These are phyloP conservation scores for Paecilomyces sp. DNA, from an alignment of 2,329 filamentous ascomycete species.

Conservation along the genomic window DNA sequence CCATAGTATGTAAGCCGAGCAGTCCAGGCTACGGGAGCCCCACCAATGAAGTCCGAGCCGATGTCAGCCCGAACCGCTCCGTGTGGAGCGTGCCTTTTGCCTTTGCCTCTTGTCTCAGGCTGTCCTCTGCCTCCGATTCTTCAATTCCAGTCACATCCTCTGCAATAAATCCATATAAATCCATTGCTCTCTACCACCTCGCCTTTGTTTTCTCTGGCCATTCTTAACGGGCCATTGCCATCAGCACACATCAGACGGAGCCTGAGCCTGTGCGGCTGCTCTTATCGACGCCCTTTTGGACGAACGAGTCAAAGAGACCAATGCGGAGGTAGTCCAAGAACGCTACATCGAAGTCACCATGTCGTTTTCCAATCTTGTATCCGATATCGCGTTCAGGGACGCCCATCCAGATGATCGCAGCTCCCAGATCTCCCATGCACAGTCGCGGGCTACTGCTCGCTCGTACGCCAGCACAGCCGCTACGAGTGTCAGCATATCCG, in stretches of 20 bases:
- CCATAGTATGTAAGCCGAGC: too few species aligned
- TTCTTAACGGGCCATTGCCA: too few species aligned
- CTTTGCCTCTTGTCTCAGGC: not conserved
- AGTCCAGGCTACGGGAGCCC: not conserved
- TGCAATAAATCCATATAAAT: too few species aligned
- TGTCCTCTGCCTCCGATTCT: not conserved
- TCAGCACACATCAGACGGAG: too few species aligned
- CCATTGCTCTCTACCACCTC: not conserved
- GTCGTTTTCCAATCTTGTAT: conserved; percentile 46
- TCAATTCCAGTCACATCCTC: not conserved
- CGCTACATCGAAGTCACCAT: conserved; percentile 19
- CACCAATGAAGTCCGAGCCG: not conserved
- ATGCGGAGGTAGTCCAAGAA: not conserved
- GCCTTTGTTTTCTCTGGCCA: too few species aligned
- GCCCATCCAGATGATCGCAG: conserved; percentile 32
- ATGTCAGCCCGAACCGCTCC: not conserved
- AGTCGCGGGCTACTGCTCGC: conserved; percentile 30
- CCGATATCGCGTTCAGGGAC: conserved; percentile 42
- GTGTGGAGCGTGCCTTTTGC: not conserved
- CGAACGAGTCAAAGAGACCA: not conserved
- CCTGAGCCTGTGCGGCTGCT: not conserved
- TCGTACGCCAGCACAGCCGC: conserved; percentile 42
- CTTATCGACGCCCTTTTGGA: not conserved
- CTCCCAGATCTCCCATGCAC: conserved; percentile 36
- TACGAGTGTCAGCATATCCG: conserved; percentile 46